Evolutionary conservation across 2,329 filamentous ascomycete species (phyloP), one percentile per base, ranked within the genome.

Genomic region (Botrytis paeoniae): DNA sequence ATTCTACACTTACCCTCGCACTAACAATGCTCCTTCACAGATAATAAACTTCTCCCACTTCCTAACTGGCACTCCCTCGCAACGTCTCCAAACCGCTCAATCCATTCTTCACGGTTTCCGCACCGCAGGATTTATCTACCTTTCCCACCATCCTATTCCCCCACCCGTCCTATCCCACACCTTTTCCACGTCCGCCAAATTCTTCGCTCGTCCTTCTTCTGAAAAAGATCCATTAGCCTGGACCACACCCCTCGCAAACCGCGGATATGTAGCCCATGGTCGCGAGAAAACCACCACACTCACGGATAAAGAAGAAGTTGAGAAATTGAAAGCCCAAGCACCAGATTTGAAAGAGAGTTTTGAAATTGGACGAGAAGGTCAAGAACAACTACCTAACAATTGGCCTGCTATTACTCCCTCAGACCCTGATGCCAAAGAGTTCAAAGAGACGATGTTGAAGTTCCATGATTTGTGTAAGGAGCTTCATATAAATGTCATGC

Each of bases 41-140:
- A 86, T 94, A 78, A 92, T 95, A 80, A 90, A 97, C 85, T 95
- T 97, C 81, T 89, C 88, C 20, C 85, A 85, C 61, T 96, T 95
- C 82, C 88, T 93, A 37, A 82, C 86, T 73, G 92, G 92, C 48
- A 85, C 86, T 32, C 83, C 87, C 0, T 78, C 85, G 16, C 85
- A 92, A 77, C 92, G 91, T 77, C 84, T 86, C 69, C 83, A 86
- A 61, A 89, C 92, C 1, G 94, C 94, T 35, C 83, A 89, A 70
- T 89, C 91, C 59, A 90, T 97, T 77, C 89, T 95, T 20, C 80
- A 89, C 70, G 94, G 93, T 60, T 97, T 98, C 84, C 92, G 94
- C 78, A 91, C 88, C 1, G 92, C 94, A 3, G 95, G 95, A 73
- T 97, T 98, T 85, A 88, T 98, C 80, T 97, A 97, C 83, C 88